These are phyloP conservation scores for Zygoascus flipseniorum DNA, from an alignment of 805 yeast genomes.

Conservation along the genomic window DNA sequence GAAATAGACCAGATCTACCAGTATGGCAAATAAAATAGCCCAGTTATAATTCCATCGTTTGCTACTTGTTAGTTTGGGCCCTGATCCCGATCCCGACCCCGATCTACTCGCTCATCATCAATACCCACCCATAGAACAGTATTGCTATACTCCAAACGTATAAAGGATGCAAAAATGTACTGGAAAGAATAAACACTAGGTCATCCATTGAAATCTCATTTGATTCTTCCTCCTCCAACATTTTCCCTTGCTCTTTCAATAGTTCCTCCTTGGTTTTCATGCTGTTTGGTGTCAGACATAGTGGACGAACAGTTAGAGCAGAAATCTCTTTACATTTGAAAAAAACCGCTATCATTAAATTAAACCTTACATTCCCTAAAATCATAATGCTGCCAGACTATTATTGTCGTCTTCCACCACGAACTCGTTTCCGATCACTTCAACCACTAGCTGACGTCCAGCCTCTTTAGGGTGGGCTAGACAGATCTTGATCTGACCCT, in stretches of 20 bases:
- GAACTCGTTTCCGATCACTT: conserved; percentile 26
- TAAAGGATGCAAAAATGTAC: conserved; percentile 9
- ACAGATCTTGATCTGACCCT: conserved; percentile 33
- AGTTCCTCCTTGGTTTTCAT: not conserved
- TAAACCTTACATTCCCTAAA: not conserved
- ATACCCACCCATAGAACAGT: conserved; percentile 2
- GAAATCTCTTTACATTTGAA: not conserved
- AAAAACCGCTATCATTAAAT: not conserved
- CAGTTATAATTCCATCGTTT: not conserved
- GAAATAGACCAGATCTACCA: conserved; percentile 5
- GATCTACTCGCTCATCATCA: not conserved
- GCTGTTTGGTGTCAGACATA: not conserved
- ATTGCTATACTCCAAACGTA: conserved; percentile 10
- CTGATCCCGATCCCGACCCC: not conserved
- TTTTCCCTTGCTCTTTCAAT: conserved; percentile 1
- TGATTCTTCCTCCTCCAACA: conserved; percentile 1
- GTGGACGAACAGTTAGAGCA: not conserved
- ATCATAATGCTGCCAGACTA: conserved; percentile 16
- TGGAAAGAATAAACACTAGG: not conserved
- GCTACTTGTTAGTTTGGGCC: not conserved
- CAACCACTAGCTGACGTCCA: conserved; percentile 54
- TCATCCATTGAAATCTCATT: conserved; percentile 6
- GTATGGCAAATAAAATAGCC: conserved; percentile 1
- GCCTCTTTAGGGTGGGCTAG: conserved; percentile 59
- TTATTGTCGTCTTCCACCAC: conserved; percentile 21